Conservation (phyloP, 2,329 filamentous ascomycete genomes). For the Rhynchosporium secalis region DNA sequence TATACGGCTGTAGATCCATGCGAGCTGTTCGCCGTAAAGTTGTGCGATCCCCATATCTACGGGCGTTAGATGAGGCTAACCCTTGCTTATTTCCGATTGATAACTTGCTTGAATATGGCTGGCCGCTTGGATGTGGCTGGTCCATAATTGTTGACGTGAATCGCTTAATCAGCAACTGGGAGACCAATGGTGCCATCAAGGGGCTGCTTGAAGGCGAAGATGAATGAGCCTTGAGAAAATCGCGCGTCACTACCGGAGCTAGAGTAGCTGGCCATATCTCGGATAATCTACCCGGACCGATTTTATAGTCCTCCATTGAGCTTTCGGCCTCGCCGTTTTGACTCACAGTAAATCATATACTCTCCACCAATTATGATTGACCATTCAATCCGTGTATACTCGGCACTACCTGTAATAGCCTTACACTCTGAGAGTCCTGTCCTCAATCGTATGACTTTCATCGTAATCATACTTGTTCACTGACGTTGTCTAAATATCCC, state of each 20-base stretch:
- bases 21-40: neutral
- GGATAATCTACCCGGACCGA: neutral
- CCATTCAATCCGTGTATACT: no score
- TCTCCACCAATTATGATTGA: no score
- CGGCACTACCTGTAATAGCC: no score
- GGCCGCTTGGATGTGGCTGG: neutral
- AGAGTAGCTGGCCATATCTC: neutral
- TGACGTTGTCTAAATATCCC: slow-evolving; percentile 12
- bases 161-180: neutral
- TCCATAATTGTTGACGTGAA: neutral
- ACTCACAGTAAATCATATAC: no score
- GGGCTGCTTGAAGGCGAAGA: neutral
- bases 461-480: neutral
- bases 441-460: no score
- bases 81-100: neutral
- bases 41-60: neutral
- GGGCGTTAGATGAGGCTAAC: neutral
- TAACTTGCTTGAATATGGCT: neutral
- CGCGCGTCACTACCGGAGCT: neutral
- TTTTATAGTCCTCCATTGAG: neutral
- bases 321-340: no score
- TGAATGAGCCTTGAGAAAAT: neutral
- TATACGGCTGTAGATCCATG: neutral
- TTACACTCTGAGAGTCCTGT: no score
- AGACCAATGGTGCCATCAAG: no score